phyloP scores from a whole-genome alignment of 257 asterid species.

The Salvia splendens region DNA sequence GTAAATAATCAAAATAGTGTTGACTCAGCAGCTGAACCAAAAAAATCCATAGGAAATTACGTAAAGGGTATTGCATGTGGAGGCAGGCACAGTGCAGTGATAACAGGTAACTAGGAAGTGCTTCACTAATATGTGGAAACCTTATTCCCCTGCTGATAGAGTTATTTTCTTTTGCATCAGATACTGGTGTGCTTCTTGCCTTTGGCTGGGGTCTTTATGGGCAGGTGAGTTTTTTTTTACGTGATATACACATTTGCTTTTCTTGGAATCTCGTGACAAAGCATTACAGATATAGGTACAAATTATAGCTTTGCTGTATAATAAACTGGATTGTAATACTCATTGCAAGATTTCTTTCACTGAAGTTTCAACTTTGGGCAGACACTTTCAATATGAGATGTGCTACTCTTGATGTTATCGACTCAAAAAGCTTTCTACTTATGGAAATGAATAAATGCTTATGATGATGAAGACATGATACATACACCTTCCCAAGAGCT shows the following conservation, averaged over 20 bases:
- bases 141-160: constrained; percentile 4
- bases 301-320: not conserved
- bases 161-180: constrained; percentile 36
- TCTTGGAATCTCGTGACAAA: constrained; percentile 16
- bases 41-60: constrained; percentile 48
- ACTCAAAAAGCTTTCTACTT: constrained; percentile 9
- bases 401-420: constrained; percentile 2
- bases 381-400: not conserved
- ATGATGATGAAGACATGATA: not conserved
- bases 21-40: constrained; percentile 33
- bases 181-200: constrained; percentile 68
- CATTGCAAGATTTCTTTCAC: constrained; percentile 7
- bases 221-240: constrained; percentile 45
- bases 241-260: constrained; percentile 10
- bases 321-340: constrained; percentile 6
- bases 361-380: not conserved
- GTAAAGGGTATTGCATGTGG: constrained; percentile 74
- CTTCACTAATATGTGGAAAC: constrained; percentile 4
- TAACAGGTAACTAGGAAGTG: constrained; percentile 56
- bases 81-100: constrained; percentile 72
- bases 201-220: constrained; percentile 87
- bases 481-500: not conserved
- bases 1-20: constrained; percentile 37
- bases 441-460: constrained; percentile 4
- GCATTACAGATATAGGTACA: not conserved